Evolutionary conservation across 1,284 basidiomycete species (phyloP).

Genomic region (Porodaedalea pini): DNA sequence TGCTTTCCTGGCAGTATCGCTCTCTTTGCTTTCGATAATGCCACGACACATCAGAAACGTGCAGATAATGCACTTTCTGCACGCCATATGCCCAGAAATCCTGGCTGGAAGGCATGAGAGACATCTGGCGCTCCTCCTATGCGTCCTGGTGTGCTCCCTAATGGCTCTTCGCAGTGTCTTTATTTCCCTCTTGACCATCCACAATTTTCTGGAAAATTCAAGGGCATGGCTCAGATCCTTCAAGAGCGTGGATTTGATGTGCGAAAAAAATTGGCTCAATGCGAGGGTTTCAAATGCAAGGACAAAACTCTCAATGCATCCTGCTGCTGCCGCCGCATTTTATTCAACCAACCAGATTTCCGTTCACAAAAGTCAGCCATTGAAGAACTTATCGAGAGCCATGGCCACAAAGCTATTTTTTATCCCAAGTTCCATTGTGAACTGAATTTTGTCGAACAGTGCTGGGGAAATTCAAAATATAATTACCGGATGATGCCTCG

Average conservation of each 20-base stretch:
- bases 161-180: not conserved
- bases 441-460: conserved; percentile 16
- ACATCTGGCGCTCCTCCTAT: conserved; percentile 25
- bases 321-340: conserved; percentile 26
- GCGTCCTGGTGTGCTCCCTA: not conserved
- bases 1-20: conserved; percentile 6
- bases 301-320: not conserved
- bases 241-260: conserved; percentile 23
- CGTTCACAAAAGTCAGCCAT: not conserved
- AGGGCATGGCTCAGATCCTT: conserved; percentile 30
- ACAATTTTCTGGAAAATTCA: too few species aligned
- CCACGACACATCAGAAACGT: conserved; percentile 22
- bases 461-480: conserved; percentile 3
- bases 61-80: conserved; percentile 22
- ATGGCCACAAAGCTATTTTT: conserved; percentile 4
- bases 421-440: conserved; percentile 16
- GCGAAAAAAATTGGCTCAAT: conserved; percentile 21
- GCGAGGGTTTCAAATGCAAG: conserved; percentile 26
- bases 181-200: too few species aligned
- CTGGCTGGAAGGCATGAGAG: too few species aligned
- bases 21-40: conserved; percentile 26
- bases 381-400: not conserved
- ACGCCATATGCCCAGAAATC: conserved; percentile 26
- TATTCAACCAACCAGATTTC: conserved; percentile 30
- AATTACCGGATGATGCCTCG: not conserved